These are phyloP conservation scores for Sungouiella thailandica DNA, from an alignment of 805 yeast genomes.

Conservation along the genomic window DNA sequence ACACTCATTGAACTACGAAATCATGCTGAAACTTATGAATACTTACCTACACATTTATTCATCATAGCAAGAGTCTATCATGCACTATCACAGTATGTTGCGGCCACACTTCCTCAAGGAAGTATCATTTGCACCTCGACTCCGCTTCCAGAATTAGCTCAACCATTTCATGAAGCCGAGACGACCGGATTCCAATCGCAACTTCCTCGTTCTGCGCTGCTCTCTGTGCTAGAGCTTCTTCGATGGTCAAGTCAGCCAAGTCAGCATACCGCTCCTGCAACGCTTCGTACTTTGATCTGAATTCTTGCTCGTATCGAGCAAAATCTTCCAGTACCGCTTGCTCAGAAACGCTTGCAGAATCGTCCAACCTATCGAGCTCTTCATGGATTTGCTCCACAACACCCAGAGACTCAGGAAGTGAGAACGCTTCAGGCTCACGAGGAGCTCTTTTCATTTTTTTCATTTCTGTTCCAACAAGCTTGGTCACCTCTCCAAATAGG, in stretches of 20 bases:
- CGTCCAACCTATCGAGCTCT: constrained; percentile 2
- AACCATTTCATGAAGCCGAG: constrained; percentile 19
- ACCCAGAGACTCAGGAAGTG: constrained; percentile 9
- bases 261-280: neutral
- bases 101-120: too few relatives aligned
- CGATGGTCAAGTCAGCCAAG: constrained; percentile 13
- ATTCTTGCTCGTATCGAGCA: constrained; percentile 3
- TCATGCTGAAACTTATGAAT: too few relatives aligned
- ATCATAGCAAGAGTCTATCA: too few relatives aligned
- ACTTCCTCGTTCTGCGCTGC: constrained; percentile 16
- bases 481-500: constrained; percentile 12
- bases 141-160: constrained; percentile 15
- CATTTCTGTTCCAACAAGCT: constrained; percentile 14
- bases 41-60: too few relatives aligned
- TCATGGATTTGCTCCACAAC: constrained; percentile 1
- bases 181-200: constrained; percentile 15
- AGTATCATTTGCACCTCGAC: too few relatives aligned
- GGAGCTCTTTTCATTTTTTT: too few relatives aligned
- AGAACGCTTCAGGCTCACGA: constrained; percentile 14
- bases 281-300: neutral
- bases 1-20: too few relatives aligned
- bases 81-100: too few relatives aligned
- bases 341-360: constrained; percentile 3
- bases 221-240: constrained; percentile 7
- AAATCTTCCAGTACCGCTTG: constrained; percentile 6